phyloP scores from a whole-genome alignment of 1,139 yeast species.

The Taphrina populina region DNA sequence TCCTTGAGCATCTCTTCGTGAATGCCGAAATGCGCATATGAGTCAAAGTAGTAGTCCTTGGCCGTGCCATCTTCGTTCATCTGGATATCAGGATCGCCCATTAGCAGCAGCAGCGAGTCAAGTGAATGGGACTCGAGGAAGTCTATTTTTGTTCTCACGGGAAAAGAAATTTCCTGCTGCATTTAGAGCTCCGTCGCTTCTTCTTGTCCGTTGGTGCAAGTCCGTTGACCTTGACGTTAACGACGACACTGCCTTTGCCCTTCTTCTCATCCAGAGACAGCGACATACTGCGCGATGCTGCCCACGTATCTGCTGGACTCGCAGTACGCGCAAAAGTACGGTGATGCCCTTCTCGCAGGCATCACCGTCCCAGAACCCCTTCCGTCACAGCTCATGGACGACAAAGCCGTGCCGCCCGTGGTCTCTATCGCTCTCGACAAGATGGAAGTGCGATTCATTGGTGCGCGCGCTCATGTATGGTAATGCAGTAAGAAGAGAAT shows the following conservation, averaged over 20 bases:
- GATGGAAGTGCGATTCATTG: slow-evolving; percentile 36
- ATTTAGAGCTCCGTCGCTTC: no score
- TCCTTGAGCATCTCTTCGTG: slow-evolving; percentile 62
- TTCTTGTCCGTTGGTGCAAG: no score
- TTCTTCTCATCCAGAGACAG: no score
- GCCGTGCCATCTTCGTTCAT: slow-evolving; percentile 40
- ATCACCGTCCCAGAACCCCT: slow-evolving; percentile 10
- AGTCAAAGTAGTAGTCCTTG: slow-evolving; percentile 50
- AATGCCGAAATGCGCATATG: slow-evolving; percentile 58
- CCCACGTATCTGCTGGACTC: slow-evolving; percentile 35
- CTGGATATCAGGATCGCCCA: slow-evolving; percentile 8
- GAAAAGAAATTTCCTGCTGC: no score
- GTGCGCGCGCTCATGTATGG: neutral
- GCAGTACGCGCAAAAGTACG: slow-evolving; percentile 33
- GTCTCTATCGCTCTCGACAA: slow-evolving; percentile 29
- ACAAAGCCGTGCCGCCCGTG: slow-evolving; percentile 33
- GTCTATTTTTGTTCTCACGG: no score
- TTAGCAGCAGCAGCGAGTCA: no score
- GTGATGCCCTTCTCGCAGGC: slow-evolving; percentile 4
- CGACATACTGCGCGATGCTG: no score
- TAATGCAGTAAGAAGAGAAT: no score
- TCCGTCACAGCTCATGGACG: slow-evolving; percentile 33
- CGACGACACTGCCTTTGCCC: no score
- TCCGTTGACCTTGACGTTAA: no score
- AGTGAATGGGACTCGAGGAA: no score